phyloP scores from a whole-genome alignment of 805 yeast species.

The Yamadazyma akitaensis region DNA sequence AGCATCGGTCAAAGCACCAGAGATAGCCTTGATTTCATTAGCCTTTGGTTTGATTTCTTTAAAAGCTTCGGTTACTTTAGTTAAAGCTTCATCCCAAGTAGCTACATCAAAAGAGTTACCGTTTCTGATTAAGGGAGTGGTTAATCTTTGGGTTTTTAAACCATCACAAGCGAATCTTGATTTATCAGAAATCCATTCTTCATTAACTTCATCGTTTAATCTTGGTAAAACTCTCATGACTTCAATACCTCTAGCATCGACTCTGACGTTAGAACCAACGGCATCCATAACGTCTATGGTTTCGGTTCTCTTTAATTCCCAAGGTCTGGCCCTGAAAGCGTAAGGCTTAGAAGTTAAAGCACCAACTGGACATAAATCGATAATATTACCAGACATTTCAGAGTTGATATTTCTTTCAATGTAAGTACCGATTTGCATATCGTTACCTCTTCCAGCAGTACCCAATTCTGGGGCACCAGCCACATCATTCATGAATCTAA shows the following conservation, averaged over 20 bases:
- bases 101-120: constrained; percentile 70
- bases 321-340: constrained; percentile 89
- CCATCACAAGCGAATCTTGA: constrained; percentile 85
- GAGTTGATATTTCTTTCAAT: constrained; percentile 80
- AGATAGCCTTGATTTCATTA: constrained; percentile 74
- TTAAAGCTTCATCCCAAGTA: constrained; percentile 84
- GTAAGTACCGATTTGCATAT: constrained; percentile 87
- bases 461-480: constrained; percentile 94
- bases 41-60: constrained; percentile 53
- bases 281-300: constrained; percentile 82
- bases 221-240: constrained; percentile 86
- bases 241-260: constrained; percentile 82
- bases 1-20: constrained; percentile 80
- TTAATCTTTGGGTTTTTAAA: constrained; percentile 78
- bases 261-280: constrained; percentile 76
- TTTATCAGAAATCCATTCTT: constrained; percentile 90
- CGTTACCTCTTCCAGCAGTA: constrained; percentile 86
- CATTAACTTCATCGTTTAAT: constrained; percentile 80
- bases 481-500: constrained; percentile 82
- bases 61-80: constrained; percentile 63
- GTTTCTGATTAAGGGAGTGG: constrained; percentile 70
- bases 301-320: constrained; percentile 90
- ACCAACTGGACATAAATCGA: constrained; percentile 89
- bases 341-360: constrained; percentile 88
- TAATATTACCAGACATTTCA: constrained; percentile 81